These are phyloP conservation scores for Pouteria glomerata DNA, from an alignment of 148 eudicot genomes.

Conservation along the genomic window DNA sequence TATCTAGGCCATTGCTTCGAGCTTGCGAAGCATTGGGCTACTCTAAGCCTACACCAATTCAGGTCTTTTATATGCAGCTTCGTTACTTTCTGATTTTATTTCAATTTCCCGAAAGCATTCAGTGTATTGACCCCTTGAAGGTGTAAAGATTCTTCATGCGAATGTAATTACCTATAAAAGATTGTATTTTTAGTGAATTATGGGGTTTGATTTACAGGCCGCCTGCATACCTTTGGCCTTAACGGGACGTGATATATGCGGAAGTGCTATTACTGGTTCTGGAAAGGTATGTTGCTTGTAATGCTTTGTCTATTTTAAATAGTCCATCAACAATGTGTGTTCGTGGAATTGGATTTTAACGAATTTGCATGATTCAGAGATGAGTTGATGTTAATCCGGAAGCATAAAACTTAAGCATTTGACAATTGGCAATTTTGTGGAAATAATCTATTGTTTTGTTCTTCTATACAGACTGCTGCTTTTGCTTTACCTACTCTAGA, in stretches of 20 bases:
- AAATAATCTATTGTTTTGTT: constrained; percentile 7
- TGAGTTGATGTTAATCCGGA: background rate
- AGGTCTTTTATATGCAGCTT: constrained; percentile 38
- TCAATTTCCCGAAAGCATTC: background rate
- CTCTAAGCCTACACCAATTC: constrained; percentile 87
- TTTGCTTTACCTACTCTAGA: constrained; percentile 83
- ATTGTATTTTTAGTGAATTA: background rate
- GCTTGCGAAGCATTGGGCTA: constrained; percentile 86
- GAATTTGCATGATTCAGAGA: background rate
- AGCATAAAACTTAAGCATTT: background rate
- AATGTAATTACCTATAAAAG: no score
- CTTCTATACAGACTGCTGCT: constrained; percentile 77
- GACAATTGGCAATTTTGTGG: background rate
- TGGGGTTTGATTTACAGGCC: constrained; percentile 46
- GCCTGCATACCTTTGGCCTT: constrained; percentile 89
- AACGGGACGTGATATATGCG: constrained; percentile 90
- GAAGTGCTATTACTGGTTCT: constrained; percentile 94
- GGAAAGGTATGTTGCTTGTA: constrained; percentile 64
- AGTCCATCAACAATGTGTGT: background rate
- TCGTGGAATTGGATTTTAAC: background rate
- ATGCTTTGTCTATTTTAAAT: background rate
- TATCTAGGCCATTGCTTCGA: constrained; percentile 85
- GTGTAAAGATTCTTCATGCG: no score
- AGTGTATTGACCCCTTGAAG: background rate
- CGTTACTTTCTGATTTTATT: background rate